Conservation (phyloP, 805 yeast species). For the Sugiyamaella floridensis region DNA sequence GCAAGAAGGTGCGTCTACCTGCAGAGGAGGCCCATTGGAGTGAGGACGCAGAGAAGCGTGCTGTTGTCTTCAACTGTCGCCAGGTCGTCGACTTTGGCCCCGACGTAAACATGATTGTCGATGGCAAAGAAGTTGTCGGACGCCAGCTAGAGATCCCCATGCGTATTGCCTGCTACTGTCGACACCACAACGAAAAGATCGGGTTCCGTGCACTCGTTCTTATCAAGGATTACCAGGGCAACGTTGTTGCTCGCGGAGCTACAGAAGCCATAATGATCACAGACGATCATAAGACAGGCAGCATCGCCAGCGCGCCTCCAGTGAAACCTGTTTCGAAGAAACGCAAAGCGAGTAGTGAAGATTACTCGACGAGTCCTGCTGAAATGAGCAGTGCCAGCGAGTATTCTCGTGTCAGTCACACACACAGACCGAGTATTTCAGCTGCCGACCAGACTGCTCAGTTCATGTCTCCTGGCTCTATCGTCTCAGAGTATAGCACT, state of each 20-base stretch:
- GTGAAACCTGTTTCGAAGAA: constrained; percentile 1
- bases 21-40: constrained; percentile 76
- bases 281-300: constrained; percentile 74
- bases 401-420: not conserved
- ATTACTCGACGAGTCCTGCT: not conserved
- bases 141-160: constrained; percentile 47
- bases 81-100: constrained; percentile 63
- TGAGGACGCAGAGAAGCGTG: constrained; percentile 65
- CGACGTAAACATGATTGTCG: constrained; percentile 23
- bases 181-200: constrained; percentile 84
- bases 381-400: not conserved
- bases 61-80: constrained; percentile 84
- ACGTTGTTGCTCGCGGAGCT: constrained; percentile 62
- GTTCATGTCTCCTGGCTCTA: not conserved
- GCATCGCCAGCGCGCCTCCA: not conserved
- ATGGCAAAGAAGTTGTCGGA: constrained; percentile 23
- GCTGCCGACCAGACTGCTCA: not conserved
- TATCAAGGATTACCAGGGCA: constrained; percentile 52
- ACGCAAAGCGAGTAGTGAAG: not conserved
- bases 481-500: constrained; percentile 10
- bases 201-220: constrained; percentile 61
- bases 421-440: not conserved
- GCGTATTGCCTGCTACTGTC: constrained; percentile 89
- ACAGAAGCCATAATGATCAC: constrained; percentile 81
- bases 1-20: constrained; percentile 76